Evolutionary conservation across 2,329 filamentous ascomycete species (phyloP), one percentile per base, ranked within the genome.

Genomic region (Aspergillus pseudotamarii): DNA sequence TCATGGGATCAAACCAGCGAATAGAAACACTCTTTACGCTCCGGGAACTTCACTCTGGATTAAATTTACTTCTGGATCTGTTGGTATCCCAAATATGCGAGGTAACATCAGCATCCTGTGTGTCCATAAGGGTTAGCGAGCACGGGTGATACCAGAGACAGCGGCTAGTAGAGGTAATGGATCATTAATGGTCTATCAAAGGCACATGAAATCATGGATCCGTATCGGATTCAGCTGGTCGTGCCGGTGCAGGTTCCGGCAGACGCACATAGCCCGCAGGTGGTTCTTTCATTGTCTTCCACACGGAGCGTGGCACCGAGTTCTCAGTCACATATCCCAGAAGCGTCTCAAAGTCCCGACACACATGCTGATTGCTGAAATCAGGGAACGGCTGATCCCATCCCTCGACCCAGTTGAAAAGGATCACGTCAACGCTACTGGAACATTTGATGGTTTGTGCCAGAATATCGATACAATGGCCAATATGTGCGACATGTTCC

Each of bases 271-370:
- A 61, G 1, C 48, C 59, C 28, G 26, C 26, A 26, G 59, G 59
- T 6, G 59, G 59, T 19, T 50, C 51, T 26, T 56, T 61, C 59
- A 61, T 57, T 2, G 36, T 43, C 16, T 50, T 41, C 16, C 41
- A 61, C 38, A 61, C 43, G 1, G 41, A 21, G 14, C 34, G 34
- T 16, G 59, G 43, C 3, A 61, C 26, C 11, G 50, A 56, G 19
- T 61, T 61, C 59, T 61, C 51, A 51, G 57, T 57, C 0, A 57
- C 53, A 43, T 57, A 34, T 6, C n/a, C 21, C 45, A 61, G 23
- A 30, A 61, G 21, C 21, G 59, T 21, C 32, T 61, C 59, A 51
- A 53, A 61, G 23, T 61, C 59, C 21, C 59, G 59, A 45, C 59
- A 61, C 5, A 57, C 12, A 57, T 61, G 59, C 53, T 61, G 19